Base-by-base conservation (phyloP, 2,329 filamentous ascomycete genomes). In the Tolypocladium cylindrosporum region DNA sequence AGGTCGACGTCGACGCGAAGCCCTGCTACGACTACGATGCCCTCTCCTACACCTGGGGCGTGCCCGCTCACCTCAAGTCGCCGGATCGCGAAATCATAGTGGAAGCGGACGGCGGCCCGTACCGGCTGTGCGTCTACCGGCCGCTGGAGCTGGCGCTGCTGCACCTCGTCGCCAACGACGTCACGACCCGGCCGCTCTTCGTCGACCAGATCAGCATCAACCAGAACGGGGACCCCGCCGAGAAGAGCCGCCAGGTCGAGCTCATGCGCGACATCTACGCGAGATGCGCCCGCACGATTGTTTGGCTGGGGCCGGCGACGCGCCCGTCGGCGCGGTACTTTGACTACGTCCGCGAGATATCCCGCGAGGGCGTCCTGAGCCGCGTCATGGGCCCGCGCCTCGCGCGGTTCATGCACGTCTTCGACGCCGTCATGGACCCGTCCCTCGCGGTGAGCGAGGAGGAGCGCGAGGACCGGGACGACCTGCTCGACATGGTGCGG, bases 151-250 rank as follows among this genome's bases (percentile, higher is more conserved):
- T 61, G 0, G 69, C 68, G 0, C 64, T 72, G 13, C 54, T 65
- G 3, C 61, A 63, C 54, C 58, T 70, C 11, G 39, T 27, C 27
- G 39, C 60, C 21, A 43, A 39, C 19, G 51, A 55, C 19, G 53
- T 42, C 53, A 48, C 59, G 0, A 36, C 58, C 1, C 60, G 61
- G 7, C 65, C 61, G 21, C 34, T 72, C 4, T 72, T 70, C 55
- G 62, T 69, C 1, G 70, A 72, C 52, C 68, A 71, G 24, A 63
- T 71, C 13, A 67, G 69, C 58, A 70, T 72, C 62, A 63, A 72
- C 58, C 68, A 71, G 56, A 9, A 36, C 6, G 57, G 68, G 14
- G 16, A 55, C 0, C 42, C 45, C 0, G 68, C 45, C 0, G 69
- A 72, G 48, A 69, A 68, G 45, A 60, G 60, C 13, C 37, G 54